Base-by-base conservation (phyloP, 768 basidiomycete species). In the Mycena vulgaris region DNA sequence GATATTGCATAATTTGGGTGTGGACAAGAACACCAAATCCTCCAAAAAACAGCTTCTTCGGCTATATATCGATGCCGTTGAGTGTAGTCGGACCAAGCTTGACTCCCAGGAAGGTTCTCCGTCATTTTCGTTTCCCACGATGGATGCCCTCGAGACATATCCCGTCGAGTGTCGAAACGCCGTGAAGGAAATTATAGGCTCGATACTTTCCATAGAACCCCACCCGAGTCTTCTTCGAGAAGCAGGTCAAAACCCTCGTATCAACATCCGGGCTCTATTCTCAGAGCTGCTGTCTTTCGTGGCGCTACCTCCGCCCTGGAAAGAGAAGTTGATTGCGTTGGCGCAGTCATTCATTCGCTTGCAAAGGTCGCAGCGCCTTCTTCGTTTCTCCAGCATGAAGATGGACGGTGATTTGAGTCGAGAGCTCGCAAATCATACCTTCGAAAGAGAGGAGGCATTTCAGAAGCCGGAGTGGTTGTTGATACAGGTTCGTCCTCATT, bases 401-500 rank as follows among this genome's bases (percentile, higher is more conserved):
- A 79, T 76, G 7, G 57, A 51, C 3, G 81, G 82, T 6, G 84
- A 84, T 1, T 76, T 84, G 13, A 70, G 53, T 35, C 77, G 78
- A 62, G 80, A 82, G 61, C 55, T 80, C 2, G 60, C 69, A 28
- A 77, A 77, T 53, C 66, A 53, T 66, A 68, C 61, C 51, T 65
- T 56, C 31, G 63, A 59, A 37, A 39, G 16, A 39, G 47, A 53
- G 7, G 73, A 76, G 33, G 68, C 72, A 30, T 37, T 37, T 16
- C 31, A 66, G 40, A 52, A 82, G 72, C 78, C 80, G 1, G 85
- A 85, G 58, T 88, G 85, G 86, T 65, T 86, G 0, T 71, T 87
- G 27, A 80, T 88, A 23, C 87, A 87, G 80, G 86, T 85, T 27
- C 42, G 60, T 53, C 17, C 33, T 37, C 14, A 61, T 9, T 28